Conservation (phyloP, 345 rosid species). For the Bruguiera gymnorhiza region DNA sequence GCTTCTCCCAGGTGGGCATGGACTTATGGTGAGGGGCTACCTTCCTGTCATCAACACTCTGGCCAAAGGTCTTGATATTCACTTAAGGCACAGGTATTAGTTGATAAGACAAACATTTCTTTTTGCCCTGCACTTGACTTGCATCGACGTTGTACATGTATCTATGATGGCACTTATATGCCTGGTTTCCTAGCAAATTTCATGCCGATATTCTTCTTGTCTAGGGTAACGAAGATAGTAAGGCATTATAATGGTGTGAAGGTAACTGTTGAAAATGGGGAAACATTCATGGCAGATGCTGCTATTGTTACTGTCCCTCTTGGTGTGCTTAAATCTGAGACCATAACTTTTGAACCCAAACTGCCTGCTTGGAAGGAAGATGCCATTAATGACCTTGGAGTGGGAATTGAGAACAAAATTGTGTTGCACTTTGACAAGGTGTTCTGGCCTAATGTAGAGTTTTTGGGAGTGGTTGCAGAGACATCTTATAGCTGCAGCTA, state of each 20-base stretch:
- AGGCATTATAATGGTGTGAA: slow-evolving; percentile 73
- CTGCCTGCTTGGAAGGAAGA: slow-evolving; percentile 95
- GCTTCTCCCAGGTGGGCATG: slow-evolving; percentile 92
- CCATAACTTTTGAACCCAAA: slow-evolving; percentile 66
- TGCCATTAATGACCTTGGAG: slow-evolving; percentile 82
- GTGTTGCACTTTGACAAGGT: slow-evolving; percentile 72
- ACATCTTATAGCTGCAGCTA: slow-evolving; percentile 91
- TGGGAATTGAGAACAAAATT: slow-evolving; percentile 92
- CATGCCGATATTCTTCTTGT: neutral
- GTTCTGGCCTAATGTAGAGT: slow-evolving; percentile 99
- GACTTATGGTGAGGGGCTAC: slow-evolving; percentile 97
- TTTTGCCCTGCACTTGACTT: neutral
- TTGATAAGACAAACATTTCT: neutral
- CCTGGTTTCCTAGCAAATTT: neutral
- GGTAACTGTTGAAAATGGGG: slow-evolving; percentile 69
- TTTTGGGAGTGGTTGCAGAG: slow-evolving; percentile 88
- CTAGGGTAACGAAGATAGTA: slow-evolving; percentile 69
- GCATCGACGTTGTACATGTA: neutral
- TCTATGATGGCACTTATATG: neutral
- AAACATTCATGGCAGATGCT: slow-evolving; percentile 77
- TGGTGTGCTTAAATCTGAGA: slow-evolving; percentile 74
- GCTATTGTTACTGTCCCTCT: slow-evolving; percentile 77
- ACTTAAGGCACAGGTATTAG: slow-evolving; percentile 68
- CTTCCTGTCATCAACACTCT: slow-evolving; percentile 91
- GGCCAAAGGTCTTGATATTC: slow-evolving; percentile 88